These are phyloP conservation scores for Leccinum subgranulosum DNA, from an alignment of 768 basidiomycete species.

Conservation along the genomic window DNA sequence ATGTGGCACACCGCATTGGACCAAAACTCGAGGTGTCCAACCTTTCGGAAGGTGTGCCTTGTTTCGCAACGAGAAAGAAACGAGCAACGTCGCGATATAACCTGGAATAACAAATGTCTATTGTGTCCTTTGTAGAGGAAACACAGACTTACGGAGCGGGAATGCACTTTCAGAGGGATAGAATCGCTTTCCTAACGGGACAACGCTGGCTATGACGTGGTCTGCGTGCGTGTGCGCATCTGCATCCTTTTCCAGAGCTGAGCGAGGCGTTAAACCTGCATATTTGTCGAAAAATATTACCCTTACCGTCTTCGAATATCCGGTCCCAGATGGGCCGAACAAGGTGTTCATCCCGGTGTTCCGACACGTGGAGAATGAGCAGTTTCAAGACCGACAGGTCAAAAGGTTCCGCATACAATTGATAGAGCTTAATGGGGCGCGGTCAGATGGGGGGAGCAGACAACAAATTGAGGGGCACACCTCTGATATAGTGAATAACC, in stretches of 20 bases:
- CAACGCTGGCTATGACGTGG: constrained; percentile 58
- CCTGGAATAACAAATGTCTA: constrained; percentile 41
- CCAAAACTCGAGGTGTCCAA: constrained; percentile 78
- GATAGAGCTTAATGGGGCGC: constrained; percentile 62
- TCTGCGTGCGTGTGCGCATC: constrained; percentile 57
- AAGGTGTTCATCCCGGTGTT: constrained; percentile 81
- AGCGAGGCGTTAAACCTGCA: constrained; percentile 2
- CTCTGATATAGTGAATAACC: constrained; percentile 79
- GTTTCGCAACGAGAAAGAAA: constrained; percentile 67
- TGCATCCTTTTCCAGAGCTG: constrained; percentile 56
- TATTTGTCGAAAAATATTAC: background rate
- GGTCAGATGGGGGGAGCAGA: constrained; percentile 10
- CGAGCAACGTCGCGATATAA: constrained; percentile 69
- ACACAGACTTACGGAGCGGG: constrained; percentile 64
- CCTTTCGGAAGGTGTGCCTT: constrained; percentile 60
- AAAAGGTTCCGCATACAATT: constrained; percentile 83
- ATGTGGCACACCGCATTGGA: constrained; percentile 79
- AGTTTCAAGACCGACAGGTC: constrained; percentile 81
- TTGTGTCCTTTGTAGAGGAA: background rate
- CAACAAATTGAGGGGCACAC: constrained; percentile 40
- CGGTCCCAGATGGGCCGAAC: constrained; percentile 86
- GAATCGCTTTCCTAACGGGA: constrained; percentile 78
- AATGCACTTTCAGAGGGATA: constrained; percentile 91
- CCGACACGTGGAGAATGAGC: constrained; percentile 89
- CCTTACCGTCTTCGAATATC: constrained; percentile 76